phyloP scores from a whole-genome alignment of 1,284 basidiomycete species.

The Pyrrhoderma lamaoense region DNA sequence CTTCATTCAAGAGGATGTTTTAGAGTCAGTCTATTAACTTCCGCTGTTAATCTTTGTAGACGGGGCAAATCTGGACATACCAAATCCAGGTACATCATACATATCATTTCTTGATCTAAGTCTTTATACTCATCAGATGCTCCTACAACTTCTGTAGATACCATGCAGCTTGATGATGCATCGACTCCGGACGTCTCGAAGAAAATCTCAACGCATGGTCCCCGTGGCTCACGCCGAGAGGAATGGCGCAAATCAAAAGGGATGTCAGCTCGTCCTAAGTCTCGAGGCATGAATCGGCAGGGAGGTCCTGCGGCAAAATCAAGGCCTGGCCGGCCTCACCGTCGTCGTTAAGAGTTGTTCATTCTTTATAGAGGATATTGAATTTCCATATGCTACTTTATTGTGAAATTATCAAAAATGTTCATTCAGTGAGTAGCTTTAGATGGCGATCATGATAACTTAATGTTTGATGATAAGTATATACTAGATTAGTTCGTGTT shows the following conservation, averaged over 20 bases:
- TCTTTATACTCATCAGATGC: not conserved
- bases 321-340: constrained; percentile 60
- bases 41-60: not conserved
- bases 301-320: constrained; percentile 50
- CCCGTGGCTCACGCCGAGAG: constrained; percentile 60
- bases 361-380: too few species aligned
- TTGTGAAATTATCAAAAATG: too few species aligned
- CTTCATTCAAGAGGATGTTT: not conserved
- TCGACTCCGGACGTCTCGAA: constrained; percentile 24
- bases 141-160: constrained; percentile 32
- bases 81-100: constrained; percentile 5
- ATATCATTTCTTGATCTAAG: not conserved
- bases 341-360: constrained; percentile 47
- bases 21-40: not conserved
- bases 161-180: constrained; percentile 45
- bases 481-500: too few species aligned
- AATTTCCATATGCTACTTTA: too few species aligned
- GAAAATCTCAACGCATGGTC: constrained; percentile 67
- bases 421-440: too few species aligned
- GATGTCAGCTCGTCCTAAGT: constrained; percentile 41
- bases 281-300: constrained; percentile 57
- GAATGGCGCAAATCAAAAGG: constrained; percentile 73
- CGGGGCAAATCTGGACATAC: not conserved
- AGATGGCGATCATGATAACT: too few species aligned
- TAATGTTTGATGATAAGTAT: too few species aligned